Base-by-base conservation (phyloP, 192 early-diverging fungal genomes). In the Coemansia sp. region DNA sequence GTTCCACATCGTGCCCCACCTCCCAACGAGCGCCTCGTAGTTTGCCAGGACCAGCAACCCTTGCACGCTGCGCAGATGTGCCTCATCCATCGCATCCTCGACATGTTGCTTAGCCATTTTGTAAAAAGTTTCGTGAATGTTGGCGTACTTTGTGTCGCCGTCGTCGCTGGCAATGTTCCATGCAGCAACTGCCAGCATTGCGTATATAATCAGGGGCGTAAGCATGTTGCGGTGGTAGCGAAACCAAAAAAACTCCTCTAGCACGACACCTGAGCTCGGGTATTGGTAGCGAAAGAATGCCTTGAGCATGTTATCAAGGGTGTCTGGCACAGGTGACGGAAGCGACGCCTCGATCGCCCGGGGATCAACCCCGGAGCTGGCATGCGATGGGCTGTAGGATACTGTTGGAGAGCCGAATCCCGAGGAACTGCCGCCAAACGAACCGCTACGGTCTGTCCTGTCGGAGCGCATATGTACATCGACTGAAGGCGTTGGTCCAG, bases 1-100 rank as follows among this genome's bases (percentile, higher is more conserved):
- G 72, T 74, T 80, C 77, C 77, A 80, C 77, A 80, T 75, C 9
- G 68, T 80, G 68, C 72, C 72, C 77, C 77, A 80, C 62, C 77
- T 61, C 15, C 77, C 77, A n/a, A 80, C 77, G 59, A 80, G 46
- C 30, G 72, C 68, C 72, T 80, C 77, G 45, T 80, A 80, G 72
- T 80, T 80, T 20, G 77, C 68, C 68, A 80, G 66, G 25, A 80
- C 77, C 51, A 80, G 55, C 23, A 80, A 58, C 6, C 77, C 77
- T 64, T 80, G 77, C 58, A 80, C 72, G 53, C 77, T 80, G 45
- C 72, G 72, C 72, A 80, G 33, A 29, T 80, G 65, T 16, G 77
- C 77, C 43, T 80, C 77, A 43, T 80, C 77, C 77, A 80, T 80
- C 7, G 77, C 77, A 45, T 80, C 77, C 68, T 80, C 77, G 10